Conservation (phyloP, 108 stramenopile genomes). For the Nannochloropsis salina region DNA sequence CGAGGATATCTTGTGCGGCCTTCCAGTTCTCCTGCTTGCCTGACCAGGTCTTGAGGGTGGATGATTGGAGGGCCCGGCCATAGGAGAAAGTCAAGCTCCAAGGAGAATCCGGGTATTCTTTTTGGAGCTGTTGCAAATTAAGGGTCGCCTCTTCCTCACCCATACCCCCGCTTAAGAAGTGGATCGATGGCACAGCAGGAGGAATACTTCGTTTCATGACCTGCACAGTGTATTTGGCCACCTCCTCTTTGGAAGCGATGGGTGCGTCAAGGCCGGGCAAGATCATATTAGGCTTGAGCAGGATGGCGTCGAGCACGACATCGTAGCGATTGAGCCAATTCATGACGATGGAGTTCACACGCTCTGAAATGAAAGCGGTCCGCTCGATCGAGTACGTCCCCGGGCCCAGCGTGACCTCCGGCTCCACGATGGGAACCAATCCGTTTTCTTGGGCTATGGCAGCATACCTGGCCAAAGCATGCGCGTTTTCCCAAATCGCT, state of each 20-base stretch:
- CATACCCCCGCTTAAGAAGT: slow-evolving; percentile 76
- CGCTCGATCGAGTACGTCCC: slow-evolving; percentile 55
- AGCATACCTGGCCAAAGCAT: slow-evolving; percentile 74
- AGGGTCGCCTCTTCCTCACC: slow-evolving; percentile 67
- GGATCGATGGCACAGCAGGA: slow-evolving; percentile 70
- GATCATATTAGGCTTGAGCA: slow-evolving; percentile 78
- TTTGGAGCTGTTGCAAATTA: slow-evolving; percentile 66
- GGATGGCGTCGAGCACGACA: slow-evolving; percentile 73
- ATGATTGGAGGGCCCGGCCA: slow-evolving; percentile 68
- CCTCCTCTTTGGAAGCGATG: slow-evolving; percentile 62
- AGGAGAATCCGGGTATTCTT: slow-evolving; percentile 55
- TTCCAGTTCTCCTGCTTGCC: slow-evolving; percentile 55
- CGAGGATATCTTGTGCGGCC: slow-evolving; percentile 51
- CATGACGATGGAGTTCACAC: slow-evolving; percentile 49
- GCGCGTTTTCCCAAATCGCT: slow-evolving; percentile 61
- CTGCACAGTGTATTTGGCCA: slow-evolving; percentile 66
- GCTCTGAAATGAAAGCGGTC: slow-evolving; percentile 52
- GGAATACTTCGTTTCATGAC: slow-evolving; percentile 73
- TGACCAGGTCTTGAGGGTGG: slow-evolving; percentile 63
- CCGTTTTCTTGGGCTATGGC: slow-evolving; percentile 77
- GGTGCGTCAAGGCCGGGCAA: slow-evolving; percentile 33
- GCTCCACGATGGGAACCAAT: slow-evolving; percentile 84
- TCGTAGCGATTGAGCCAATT: slow-evolving; percentile 75
- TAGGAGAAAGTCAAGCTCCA: slow-evolving; percentile 67
- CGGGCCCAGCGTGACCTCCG: slow-evolving; percentile 60